phyloP scores from a whole-genome alignment of 106 monocot genomes.

The Dendrobium officinale region DNA sequence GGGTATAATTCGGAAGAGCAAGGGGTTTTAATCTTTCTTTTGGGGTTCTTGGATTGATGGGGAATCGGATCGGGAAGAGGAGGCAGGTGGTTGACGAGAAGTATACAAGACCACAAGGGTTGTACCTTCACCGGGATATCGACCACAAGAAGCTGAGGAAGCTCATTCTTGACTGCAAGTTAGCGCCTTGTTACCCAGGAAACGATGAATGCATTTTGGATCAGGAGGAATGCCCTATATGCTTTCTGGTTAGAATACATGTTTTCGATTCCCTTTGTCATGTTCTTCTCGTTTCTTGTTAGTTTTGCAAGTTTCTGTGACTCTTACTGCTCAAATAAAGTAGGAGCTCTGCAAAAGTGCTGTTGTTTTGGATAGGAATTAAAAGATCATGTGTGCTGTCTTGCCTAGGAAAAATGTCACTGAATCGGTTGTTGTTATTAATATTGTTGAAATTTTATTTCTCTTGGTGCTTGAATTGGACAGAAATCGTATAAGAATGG shows the following conservation, averaged over 20 bases:
- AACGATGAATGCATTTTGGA: slow-evolving; percentile 48
- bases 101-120: slow-evolving; percentile 84
- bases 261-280: neutral
- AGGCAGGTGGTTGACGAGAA: slow-evolving; percentile 58
- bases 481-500: neutral
- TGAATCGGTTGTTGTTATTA: neutral
- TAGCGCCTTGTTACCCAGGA: slow-evolving; percentile 82
- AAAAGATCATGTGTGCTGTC: neutral
- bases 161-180: slow-evolving; percentile 80
- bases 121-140: slow-evolving; percentile 63
- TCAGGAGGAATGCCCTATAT: slow-evolving; percentile 89
- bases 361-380: slow-evolving; percentile 1
- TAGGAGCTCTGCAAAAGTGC: neutral
- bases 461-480: neutral
- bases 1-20: slow-evolving; percentile 8
- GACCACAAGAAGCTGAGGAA: slow-evolving; percentile 76
- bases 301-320: neutral
- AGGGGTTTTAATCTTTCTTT: neutral
- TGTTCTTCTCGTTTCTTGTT: neutral
- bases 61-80: slow-evolving; percentile 7
- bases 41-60: slow-evolving; percentile 1
- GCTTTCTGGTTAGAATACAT: slow-evolving; percentile 57
- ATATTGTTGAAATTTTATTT: neutral
- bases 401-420: neutral
- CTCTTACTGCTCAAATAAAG: neutral